These are phyloP conservation scores for Microbotryomycetes sp. DNA, from an alignment of 1,284 basidiomycete genomes.

Conservation along the genomic window DNA sequence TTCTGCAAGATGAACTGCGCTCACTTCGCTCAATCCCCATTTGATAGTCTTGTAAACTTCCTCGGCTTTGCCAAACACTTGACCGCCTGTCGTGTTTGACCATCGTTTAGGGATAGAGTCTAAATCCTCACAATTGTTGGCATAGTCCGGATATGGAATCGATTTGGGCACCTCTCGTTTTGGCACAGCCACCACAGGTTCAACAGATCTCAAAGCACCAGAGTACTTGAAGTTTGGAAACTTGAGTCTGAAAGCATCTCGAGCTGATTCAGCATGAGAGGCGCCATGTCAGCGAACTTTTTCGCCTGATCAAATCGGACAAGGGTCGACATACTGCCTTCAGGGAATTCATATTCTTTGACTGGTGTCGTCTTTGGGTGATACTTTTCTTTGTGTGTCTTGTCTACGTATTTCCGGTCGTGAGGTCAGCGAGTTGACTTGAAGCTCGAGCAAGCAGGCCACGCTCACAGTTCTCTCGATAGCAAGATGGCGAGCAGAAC, in stretches of 20 bases:
- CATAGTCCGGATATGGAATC: slow-evolving; percentile 74
- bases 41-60: slow-evolving; percentile 13
- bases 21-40: slow-evolving; percentile 7
- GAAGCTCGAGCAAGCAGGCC: neutral
- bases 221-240: slow-evolving; percentile 48
- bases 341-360: slow-evolving; percentile 11
- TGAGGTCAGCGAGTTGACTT: neutral
- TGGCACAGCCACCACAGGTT: slow-evolving; percentile 58
- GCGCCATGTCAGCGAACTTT: too few species aligned
- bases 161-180: slow-evolving; percentile 62
- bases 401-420: slow-evolving; percentile 3
- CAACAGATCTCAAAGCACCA: slow-evolving; percentile 63
- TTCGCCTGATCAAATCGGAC: too few species aligned
- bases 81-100: neutral
- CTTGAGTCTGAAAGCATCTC: neutral
- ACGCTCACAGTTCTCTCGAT: neutral
- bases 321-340: slow-evolving; percentile 24
- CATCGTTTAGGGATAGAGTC: neutral
- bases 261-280: neutral
- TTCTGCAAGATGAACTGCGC: neutral
- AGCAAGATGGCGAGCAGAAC: slow-evolving; percentile 25
- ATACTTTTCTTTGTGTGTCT: slow-evolving; percentile 8
- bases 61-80: slow-evolving; percentile 17
- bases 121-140: slow-evolving; percentile 54
- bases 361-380: slow-evolving; percentile 1